Base-by-base conservation (phyloP, 495 filamentous ascomycete genomes). In the Daldinia caldariorum region DNA sequence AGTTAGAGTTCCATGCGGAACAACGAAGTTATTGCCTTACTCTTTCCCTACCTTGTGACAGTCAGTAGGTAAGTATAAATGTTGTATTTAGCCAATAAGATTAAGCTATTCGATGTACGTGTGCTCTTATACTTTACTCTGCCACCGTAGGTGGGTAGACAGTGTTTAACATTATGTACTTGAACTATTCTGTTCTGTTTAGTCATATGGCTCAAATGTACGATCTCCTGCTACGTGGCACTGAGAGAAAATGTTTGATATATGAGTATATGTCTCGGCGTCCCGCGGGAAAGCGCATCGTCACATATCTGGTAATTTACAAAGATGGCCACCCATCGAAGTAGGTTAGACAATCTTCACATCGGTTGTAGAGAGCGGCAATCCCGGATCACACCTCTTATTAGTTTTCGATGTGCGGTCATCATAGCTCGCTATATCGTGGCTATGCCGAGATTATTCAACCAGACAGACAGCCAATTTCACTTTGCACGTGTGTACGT, bases 371-470 rank as follows among this genome's bases (percentile, higher is more conserved):
- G 57, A 43, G 61, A n/a, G 61, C 22, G 67, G 32, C 51, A 43
- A 26, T 39, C 10, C 41, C 20, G 62, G 62, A 43, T 58, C 34
- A 51, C 34, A 51, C 14, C 26, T 26, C 26, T 26, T 26, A 26
- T 32, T 59, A 54, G 45, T 20, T 59, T 69, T 60, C 64, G 66
- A 69, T 60, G 66, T 63, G 41, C 55, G 39, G 45, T 54, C 39
- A 35, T 35, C 34, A 35, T 35, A 6, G 34, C 6, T 35, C 34
- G 34, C 6, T 10, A 35, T 35, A 10, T 26, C 26, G 9, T 57
- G 47, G 56, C 67, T 70, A 38, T 61, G 61, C 41, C 37, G 59
- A 54, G 20, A 18, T 50, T 64, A 61, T 45, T 58, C 39, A 32
- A 16, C 6, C 8, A 22, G 43, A 18, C 16, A 62, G 53, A 32